A percentile compares a stretch with the other conserved stretches of the same genome.
Conservation (phyloP, 2,329 filamentous ascomycete genomes). For the Botrytis sinoallii region DNA sequence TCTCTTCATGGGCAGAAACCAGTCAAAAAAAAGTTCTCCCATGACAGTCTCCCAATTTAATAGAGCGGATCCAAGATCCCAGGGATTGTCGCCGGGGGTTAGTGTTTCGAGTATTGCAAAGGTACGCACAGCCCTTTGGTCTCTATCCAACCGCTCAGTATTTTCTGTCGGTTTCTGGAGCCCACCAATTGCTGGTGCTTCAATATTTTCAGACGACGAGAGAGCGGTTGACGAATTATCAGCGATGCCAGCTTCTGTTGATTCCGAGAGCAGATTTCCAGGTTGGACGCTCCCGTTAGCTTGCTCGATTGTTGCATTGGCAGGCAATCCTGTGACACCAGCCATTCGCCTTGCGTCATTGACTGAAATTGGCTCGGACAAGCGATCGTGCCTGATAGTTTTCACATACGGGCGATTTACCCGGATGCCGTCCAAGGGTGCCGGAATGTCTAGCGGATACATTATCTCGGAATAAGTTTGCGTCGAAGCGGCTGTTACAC, state of each 20-base stretch:
- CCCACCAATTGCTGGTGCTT: not conserved
- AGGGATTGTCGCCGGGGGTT: conserved; percentile 75
- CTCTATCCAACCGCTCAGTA: conserved; percentile 19
- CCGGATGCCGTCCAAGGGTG: not conserved
- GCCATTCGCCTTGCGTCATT: conserved; percentile 14
- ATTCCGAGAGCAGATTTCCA: not conserved
- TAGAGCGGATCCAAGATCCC: conserved; percentile 65
- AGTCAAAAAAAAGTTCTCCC: conserved; percentile 68
- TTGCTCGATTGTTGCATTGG: not conserved
- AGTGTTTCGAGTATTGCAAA: conserved; percentile 75
- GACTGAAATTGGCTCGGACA: conserved; percentile 11
- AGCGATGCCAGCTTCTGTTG: not conserved
- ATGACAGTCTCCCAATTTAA: conserved; percentile 78
- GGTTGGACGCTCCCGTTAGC: not conserved
- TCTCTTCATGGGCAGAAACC: conserved; percentile 72
- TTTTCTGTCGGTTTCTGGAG: not conserved
- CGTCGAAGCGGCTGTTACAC: conserved; percentile 41
- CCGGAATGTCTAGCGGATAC: conserved; percentile 49
- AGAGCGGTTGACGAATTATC: not conserved
- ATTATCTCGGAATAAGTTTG: conserved; percentile 52
- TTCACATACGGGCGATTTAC: conserved; percentile 11
- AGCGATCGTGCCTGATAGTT: conserved; percentile 14
- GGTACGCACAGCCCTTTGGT: conserved; percentile 51
- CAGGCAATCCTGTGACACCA: not conserved
- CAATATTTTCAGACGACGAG: not conserved